A percentile compares a stretch with the other conserved stretches of the same genome.
Evolutionary conservation across 2,329 filamentous ascomycete species (phyloP).

Genomic region (Pleomassaria siparia): DNA sequence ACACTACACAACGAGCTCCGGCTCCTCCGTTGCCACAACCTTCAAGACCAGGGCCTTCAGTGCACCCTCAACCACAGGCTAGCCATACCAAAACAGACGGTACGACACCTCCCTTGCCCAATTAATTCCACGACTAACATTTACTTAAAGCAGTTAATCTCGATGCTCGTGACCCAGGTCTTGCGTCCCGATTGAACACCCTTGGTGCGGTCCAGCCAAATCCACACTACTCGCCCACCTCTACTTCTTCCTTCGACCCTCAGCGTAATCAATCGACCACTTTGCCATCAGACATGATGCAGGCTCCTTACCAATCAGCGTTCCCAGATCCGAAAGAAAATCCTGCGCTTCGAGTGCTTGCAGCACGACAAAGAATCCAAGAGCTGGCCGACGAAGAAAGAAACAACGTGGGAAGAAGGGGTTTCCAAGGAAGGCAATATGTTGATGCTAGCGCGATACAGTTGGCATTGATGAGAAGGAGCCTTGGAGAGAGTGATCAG

Average conservation of each 20-base stretch:
- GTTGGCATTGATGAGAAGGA: slow-evolving; percentile 36
- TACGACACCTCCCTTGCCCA: slow-evolving; percentile 15
- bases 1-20: slow-evolving; percentile 30
- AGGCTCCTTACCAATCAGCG: slow-evolving; percentile 29
- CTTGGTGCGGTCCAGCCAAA: slow-evolving; percentile 61
- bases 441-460: slow-evolving; percentile 48
- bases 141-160: slow-evolving; percentile 55
- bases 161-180: slow-evolving; percentile 64
- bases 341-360: slow-evolving; percentile 57
- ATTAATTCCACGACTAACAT: neutral
- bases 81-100: slow-evolving; percentile 43
- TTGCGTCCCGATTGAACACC: slow-evolving; percentile 76
- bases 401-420: slow-evolving; percentile 45
- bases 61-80: slow-evolving; percentile 44
- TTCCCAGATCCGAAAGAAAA: slow-evolving; percentile 46
- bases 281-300: slow-evolving; percentile 34
- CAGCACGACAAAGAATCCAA: slow-evolving; percentile 53
- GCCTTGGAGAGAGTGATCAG: slow-evolving; percentile 29
- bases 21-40: slow-evolving; percentile 32
- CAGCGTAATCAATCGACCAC: slow-evolving; percentile 28
- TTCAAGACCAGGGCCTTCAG: slow-evolving; percentile 42
- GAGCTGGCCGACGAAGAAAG: slow-evolving; percentile 58
- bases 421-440: slow-evolving; percentile 47
- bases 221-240: slow-evolving; percentile 58
- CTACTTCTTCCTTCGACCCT: slow-evolving; percentile 49